Conservation (phyloP, 2,329 filamentous ascomycete genomes). For the Fusarium sp. region DNA sequence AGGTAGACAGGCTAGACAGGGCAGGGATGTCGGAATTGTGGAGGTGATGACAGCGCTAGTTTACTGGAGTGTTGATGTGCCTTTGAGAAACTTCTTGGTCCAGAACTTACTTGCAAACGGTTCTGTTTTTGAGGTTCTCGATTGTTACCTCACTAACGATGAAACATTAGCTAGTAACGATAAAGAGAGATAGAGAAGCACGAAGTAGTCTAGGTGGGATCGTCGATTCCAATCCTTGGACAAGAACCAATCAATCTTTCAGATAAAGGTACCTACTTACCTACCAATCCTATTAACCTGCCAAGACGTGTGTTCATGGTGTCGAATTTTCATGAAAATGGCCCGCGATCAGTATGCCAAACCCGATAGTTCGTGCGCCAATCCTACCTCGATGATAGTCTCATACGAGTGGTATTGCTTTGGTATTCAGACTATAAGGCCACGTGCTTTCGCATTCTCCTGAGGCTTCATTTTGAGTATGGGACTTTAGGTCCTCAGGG, state of each 20-base stretch:
- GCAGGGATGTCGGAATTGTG: conserved; percentile 34
- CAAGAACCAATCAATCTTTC: background rate
- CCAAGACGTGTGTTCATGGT: conserved; percentile 15
- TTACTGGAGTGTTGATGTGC: background rate
- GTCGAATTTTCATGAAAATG: background rate
- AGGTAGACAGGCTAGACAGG: conserved; percentile 13
- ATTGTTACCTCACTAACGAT: background rate
- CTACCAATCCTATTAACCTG: background rate
- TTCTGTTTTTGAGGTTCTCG: background rate
- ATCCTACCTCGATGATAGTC: background rate
- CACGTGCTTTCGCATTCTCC: background rate
- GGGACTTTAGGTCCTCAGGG: background rate
- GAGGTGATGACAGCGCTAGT: conserved; percentile 7
- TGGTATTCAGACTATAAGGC: background rate
- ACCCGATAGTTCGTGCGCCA: background rate
- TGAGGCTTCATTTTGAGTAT: background rate
- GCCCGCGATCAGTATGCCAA: background rate
- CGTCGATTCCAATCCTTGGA: background rate
- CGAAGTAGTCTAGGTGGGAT: background rate
- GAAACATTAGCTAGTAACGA: background rate
- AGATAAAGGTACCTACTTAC: too few species aligned
- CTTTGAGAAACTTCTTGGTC: background rate
- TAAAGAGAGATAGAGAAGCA: background rate
- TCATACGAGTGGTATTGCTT: background rate
- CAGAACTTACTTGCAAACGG: background rate